These are phyloP conservation scores for Aspergillus pseudoviridinutans DNA, from an alignment of 2,329 filamentous ascomycete genomes.

Conservation along the genomic window DNA sequence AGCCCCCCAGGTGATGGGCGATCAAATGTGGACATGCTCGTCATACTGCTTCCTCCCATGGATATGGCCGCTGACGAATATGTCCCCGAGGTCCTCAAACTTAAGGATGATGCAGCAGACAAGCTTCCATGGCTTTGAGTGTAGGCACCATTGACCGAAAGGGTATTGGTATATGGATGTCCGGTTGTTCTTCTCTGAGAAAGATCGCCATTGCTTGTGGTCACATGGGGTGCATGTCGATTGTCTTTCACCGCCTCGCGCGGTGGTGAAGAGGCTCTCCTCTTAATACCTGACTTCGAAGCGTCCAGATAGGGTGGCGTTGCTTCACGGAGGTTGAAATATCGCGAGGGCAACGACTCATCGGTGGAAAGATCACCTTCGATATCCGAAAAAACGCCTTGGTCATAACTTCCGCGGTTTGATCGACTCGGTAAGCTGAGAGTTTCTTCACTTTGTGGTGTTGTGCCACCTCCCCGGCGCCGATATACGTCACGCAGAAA, in stretches of 20 bases:
- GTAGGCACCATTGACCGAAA: conserved; percentile 52
- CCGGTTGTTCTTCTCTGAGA: conserved; percentile 51
- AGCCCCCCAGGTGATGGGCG: conserved; percentile 58
- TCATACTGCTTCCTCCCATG: conserved; percentile 59
- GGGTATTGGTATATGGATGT: conserved; percentile 53
- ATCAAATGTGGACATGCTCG: conserved; percentile 60
- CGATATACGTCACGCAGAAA: conserved; percentile 32
- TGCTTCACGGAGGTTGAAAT: conserved; percentile 38
- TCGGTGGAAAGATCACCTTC: conserved; percentile 41
- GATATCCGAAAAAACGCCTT: conserved; percentile 51
- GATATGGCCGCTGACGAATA: conserved; percentile 61
- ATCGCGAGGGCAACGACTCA: conserved; percentile 32
- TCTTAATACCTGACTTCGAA: conserved; percentile 56
- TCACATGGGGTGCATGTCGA: conserved; percentile 29
- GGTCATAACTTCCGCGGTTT: conserved; percentile 61
- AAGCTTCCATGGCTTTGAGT: conserved; percentile 57
- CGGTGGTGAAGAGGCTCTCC: conserved; percentile 62
- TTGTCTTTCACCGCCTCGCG: conserved; percentile 46
- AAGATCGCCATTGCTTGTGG: conserved; percentile 47
- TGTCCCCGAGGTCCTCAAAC: conserved; percentile 55
- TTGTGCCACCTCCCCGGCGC: conserved; percentile 48
- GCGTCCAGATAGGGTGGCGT: conserved; percentile 34
- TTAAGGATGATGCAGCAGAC: conserved; percentile 62
- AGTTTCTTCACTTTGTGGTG: conserved; percentile 47
- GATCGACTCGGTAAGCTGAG: conserved; percentile 49